These are phyloP conservation scores for Gossypium ekmanianum DNA, from an alignment of 345 rosid species.

Conservation along the genomic window DNA sequence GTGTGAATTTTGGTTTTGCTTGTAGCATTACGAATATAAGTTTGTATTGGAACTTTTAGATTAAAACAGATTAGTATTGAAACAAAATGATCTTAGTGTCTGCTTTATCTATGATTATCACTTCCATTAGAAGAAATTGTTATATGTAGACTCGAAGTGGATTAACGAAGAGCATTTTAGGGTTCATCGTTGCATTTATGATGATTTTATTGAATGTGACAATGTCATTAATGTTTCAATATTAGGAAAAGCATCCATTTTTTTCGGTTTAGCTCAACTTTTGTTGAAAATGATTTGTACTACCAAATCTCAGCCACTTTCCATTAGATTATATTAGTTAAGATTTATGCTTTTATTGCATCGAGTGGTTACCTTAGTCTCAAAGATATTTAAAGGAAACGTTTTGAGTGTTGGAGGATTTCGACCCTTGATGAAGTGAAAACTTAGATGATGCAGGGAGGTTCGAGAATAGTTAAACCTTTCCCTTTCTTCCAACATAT, in stretches of 20 bases:
- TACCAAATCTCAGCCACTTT: neutral
- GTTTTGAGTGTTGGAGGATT: slow-evolving; percentile 1
- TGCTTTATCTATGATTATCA: too few species aligned
- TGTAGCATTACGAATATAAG: neutral
- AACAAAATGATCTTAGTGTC: neutral
- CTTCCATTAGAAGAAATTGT: too few species aligned
- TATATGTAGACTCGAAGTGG: neutral
- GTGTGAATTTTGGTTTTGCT: neutral
- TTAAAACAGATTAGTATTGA: neutral
- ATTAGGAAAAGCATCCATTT: neutral
- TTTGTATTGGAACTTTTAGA: slow-evolving; percentile 13
- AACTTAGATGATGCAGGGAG: neutral
- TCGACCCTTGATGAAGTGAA: neutral
- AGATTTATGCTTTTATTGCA: neutral
- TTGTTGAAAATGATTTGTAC: neutral
- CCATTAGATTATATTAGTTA: neutral
- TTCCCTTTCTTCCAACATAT: too few species aligned
- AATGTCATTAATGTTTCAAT: neutral
- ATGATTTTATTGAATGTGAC: neutral
- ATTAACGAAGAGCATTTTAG: neutral
- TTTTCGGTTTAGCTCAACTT: neutral
- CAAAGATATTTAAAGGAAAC: neutral
- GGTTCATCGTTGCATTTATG: neutral
- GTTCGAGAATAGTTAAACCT: neutral
- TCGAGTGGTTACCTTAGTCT: neutral